phyloP scores from a whole-genome alignment of 2,329 filamentous ascomycete genomes.

The Trichoderma sp. region DNA sequence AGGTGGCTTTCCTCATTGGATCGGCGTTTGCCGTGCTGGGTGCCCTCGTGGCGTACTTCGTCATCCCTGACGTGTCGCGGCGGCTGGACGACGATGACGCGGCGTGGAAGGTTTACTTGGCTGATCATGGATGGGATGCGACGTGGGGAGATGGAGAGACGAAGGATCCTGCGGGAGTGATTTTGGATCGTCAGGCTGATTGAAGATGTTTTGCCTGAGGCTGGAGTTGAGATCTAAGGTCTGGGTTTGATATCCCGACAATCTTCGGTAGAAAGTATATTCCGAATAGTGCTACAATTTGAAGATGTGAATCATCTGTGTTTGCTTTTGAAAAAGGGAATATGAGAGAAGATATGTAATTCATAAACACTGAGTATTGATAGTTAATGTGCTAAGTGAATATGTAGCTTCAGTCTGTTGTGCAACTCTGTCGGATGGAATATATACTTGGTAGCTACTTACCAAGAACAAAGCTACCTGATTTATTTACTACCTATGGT shows the following conservation, averaged over 20 bases:
- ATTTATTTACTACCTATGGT: no score
- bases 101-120: slow-evolving; percentile 31
- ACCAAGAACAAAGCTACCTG: not conserved
- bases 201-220: not conserved
- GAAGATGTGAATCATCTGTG: not conserved
- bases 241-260: not conserved
- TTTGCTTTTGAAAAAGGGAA: not conserved
- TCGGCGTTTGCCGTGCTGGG: slow-evolving; percentile 44
- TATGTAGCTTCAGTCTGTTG: not conserved
- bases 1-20: slow-evolving; percentile 50
- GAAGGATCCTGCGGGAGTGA: slow-evolving; percentile 23
- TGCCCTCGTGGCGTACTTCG: slow-evolving; percentile 23
- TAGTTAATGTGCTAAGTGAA: not conserved
- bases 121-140: slow-evolving; percentile 29
- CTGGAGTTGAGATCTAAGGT: not conserved
- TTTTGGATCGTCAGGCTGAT: not conserved
- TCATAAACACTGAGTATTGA: no score
- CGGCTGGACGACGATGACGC: slow-evolving; percentile 30
- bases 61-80: slow-evolving; percentile 28
- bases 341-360: not conserved
- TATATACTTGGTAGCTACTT: not conserved
- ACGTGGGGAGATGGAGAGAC: slow-evolving; percentile 31
- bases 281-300: not conserved
- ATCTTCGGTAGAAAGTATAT: not conserved
- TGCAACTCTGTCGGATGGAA: not conserved